These are phyloP conservation scores for Ailanthus altissimus DNA, from an alignment of 345 rosid genomes.

Conservation along the genomic window DNA sequence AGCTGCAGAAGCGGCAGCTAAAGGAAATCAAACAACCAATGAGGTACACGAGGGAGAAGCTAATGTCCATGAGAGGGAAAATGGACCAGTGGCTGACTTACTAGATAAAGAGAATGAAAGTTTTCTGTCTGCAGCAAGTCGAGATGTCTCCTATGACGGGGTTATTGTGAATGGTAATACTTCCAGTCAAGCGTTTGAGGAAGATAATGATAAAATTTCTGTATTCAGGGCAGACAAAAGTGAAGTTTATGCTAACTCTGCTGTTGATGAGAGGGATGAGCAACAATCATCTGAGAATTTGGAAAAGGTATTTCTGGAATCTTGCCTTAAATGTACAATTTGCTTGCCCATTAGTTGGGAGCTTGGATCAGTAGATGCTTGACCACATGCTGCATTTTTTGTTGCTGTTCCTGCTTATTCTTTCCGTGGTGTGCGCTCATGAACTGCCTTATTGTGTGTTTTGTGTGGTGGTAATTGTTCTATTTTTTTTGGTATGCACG, in stretches of 20 bases:
- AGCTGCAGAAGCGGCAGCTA: slow-evolving; percentile 44
- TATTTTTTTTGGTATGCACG: not conserved
- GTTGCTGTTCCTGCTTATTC: not conserved
- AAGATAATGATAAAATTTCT: slow-evolving; percentile 30
- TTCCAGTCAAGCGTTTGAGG: slow-evolving; percentile 32
- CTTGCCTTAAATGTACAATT: not conserved
- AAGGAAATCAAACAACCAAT: slow-evolving; percentile 29
- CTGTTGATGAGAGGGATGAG: slow-evolving; percentile 27
- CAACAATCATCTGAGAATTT: slow-evolving; percentile 30
- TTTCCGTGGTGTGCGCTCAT: not conserved
- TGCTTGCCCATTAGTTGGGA: not conserved
- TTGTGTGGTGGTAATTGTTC: not conserved
- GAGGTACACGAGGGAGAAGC: slow-evolving; percentile 17
- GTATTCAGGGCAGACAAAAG: slow-evolving; percentile 21
- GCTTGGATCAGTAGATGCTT: not conserved
- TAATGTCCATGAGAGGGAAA: slow-evolving; percentile 26
- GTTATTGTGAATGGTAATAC: slow-evolving; percentile 48
- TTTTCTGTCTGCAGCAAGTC: slow-evolving; percentile 12
- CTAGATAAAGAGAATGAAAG: slow-evolving; percentile 29
- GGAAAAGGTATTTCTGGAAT: slow-evolving; percentile 24
- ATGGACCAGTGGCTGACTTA: slow-evolving; percentile 30
- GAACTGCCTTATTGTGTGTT: not conserved
- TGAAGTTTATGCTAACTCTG: slow-evolving; percentile 30
- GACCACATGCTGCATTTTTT: not conserved
- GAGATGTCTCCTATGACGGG: slow-evolving; percentile 35